Base-by-base conservation (phyloP, 495 filamentous ascomycete genomes). In the Annulohypoxylon bovei region DNA sequence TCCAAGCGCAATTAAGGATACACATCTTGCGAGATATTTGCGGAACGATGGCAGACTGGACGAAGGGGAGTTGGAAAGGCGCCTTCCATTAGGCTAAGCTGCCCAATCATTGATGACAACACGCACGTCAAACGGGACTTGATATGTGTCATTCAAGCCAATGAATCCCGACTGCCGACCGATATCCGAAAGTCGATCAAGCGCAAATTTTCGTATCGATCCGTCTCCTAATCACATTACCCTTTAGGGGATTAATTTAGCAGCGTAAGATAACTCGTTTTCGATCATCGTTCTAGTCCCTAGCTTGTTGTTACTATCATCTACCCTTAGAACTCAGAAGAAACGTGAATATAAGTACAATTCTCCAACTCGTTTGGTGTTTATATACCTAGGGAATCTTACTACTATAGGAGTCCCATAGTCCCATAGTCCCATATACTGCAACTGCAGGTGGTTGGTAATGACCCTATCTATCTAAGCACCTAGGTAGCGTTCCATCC, bases 51-150 rank as follows among this genome's bases (percentile, higher is more conserved):
- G 33, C 6, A 63, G 12, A 52, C n/a, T 39, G 22, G 69, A 39
- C 25, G 12, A 64, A 65, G 14, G n/a, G 47, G n/a, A 30, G 53
- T 44, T 7, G 20, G 55, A 54, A 32, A 22, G 40, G 55, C 44
- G 47, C 68, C 56, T 8, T 66, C 68, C 62, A 56, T 57, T 63
- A 64, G n/a, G 16, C 20, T 5, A 52, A 37, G 60, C 14, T 18
- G 22, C 25, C 69, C 69, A 72, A 72, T 72, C 64, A 56, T 33
- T 2, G 7, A 40, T 12, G 20, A 57, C n/a, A 56, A 22, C 46
- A 61, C 33, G 59, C 60, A 72, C 58, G 54, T 72, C 47, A 72
- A 67, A 72, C 12, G 20, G 32, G 54, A 65, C 60, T 65, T 65
- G 55, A 42, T 25, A 32, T 49, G 54, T 65, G 37, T 65, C 59